Base-by-base conservation (phyloP, 805 yeast genomes). In the Priceomyces castillae region DNA sequence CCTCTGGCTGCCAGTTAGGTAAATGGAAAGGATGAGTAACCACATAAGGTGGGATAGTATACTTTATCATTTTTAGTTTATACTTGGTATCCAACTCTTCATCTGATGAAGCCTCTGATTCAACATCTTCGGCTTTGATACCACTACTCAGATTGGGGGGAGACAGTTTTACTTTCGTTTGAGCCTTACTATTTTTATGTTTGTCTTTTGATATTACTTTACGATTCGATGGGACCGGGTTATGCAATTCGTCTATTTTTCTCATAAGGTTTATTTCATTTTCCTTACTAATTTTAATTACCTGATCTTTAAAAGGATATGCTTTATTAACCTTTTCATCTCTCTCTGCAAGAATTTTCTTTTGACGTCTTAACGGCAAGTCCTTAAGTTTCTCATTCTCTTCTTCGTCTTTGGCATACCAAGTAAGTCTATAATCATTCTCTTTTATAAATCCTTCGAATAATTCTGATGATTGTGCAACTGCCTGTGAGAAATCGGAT, bases 11-110 rank as follows among this genome's bases (percentile, higher is more conserved):
- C 74, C 75, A 70, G 6, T 59, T 43, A 4, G 74, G 74, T 9
- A 71, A 65, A 52, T 71, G 76, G 1, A 74, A 67, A 3, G 76
- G 76, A 48, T 71, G 74, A 0, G 74, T 71, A 7, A 71, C 59
- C 28, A 62, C 46, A 1, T 69, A 67, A 2, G 65, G 59, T 3
- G 70, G 65, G 2, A 71, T 56, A 11, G 68, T 52, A 44, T 47
- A 67, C 40, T 58, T 59, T 30, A 69, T 50, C 2, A 56, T 41
- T 28, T 62, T 66, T 16, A 68, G 30, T 37, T 59, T 64, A 44
- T 48, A 63, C 39, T 52, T 56, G 7, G 59, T 48, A 30, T 15
- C 37, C 11, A n/a, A n/a, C 5, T 28, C 31, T 28, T 28, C 39
- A n/a, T 3, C 34, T 34, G 25, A 28, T 12, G 31, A 28, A 4